Percentiles rank a stretch among this genome's conserved stretches.
These are phyloP conservation scores for Lotmaria passim DNA, from an alignment of 208 protist genomes.

Conservation along the genomic window DNA sequence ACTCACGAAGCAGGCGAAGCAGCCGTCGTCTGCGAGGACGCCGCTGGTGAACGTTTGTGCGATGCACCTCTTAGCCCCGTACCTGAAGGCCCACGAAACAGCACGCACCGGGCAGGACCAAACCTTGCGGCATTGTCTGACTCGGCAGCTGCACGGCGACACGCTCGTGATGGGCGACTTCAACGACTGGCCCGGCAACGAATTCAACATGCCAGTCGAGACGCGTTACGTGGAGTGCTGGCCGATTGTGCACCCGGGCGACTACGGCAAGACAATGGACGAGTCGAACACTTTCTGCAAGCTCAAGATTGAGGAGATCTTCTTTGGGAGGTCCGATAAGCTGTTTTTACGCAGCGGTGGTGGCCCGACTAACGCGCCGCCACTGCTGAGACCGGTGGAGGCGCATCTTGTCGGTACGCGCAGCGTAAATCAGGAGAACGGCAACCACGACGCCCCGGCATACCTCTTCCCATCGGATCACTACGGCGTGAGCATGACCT, in stretches of 20 bases:
- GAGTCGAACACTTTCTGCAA: constrained; percentile 92
- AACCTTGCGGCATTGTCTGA: constrained; percentile 61
- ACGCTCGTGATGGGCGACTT: constrained; percentile 90
- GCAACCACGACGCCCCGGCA: constrained; percentile 67
- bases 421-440: constrained; percentile 88
- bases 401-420: constrained; percentile 82
- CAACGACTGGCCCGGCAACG: constrained; percentile 90
- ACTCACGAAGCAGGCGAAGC: neutral
- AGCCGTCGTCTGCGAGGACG: neutral
- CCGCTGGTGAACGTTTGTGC: constrained; percentile 28
- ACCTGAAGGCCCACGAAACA: constrained; percentile 70
- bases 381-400: constrained; percentile 57
- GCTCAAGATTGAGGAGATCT: constrained; percentile 92
- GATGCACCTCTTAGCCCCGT: constrained; percentile 85
- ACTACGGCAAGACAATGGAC: constrained; percentile 90
- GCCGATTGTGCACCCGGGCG: constrained; percentile 67
- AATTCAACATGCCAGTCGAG: constrained; percentile 83
- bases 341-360: constrained; percentile 71
- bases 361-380: neutral
- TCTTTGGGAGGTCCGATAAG: constrained; percentile 91
- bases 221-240: constrained; percentile 84
- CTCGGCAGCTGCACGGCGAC: constrained; percentile 56
- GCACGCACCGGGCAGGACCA: constrained; percentile 81
- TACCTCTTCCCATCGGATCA: constrained; percentile 93
- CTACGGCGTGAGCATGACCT: constrained; percentile 87